Evolutionary conservation across 495 filamentous ascomycete species (phyloP).

Genomic region (Hypoxylon cercidicola): DNA sequence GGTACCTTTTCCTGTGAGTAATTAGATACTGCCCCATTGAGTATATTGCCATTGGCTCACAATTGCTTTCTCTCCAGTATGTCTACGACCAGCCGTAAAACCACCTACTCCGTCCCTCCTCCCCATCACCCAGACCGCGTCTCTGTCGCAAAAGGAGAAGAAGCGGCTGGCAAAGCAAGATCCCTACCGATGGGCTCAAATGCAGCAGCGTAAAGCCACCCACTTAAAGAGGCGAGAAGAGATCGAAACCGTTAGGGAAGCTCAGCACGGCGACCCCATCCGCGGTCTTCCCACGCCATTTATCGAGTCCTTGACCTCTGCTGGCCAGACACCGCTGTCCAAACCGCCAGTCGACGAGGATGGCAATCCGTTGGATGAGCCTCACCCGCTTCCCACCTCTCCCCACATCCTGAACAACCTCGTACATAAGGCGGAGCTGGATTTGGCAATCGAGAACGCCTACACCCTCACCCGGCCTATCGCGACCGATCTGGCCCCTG

Average conservation of each 20-base stretch:
- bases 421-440: slow-evolving; percentile 71
- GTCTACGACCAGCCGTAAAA: slow-evolving; percentile 55
- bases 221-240: slow-evolving; percentile 77
- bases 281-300: slow-evolving; percentile 82
- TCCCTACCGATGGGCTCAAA: slow-evolving; percentile 74
- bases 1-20: slow-evolving; percentile 70
- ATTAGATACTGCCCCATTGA: slow-evolving; percentile 2
- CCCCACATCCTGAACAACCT: slow-evolving; percentile 76
- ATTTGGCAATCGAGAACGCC: slow-evolving; percentile 70
- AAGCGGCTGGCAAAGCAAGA: slow-evolving; percentile 65
- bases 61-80: slow-evolving; percentile 54
- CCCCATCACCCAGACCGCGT: slow-evolving; percentile 62
- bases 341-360: slow-evolving; percentile 50
- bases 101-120: slow-evolving; percentile 48
- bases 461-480: slow-evolving; percentile 69
- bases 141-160: slow-evolving; percentile 57
- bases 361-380: slow-evolving; percentile 47
- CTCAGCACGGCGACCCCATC: slow-evolving; percentile 77
- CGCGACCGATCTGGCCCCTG: slow-evolving; percentile 43
- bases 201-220: slow-evolving; percentile 79
- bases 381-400: slow-evolving; percentile 53
- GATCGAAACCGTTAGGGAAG: slow-evolving; percentile 69
- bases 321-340: slow-evolving; percentile 52
- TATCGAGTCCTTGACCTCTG: slow-evolving; percentile 79
- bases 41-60: slow-evolving; percentile 19